phyloP scores from a whole-genome alignment of 805 yeast species.

The Geotrichum ghanense region DNA sequence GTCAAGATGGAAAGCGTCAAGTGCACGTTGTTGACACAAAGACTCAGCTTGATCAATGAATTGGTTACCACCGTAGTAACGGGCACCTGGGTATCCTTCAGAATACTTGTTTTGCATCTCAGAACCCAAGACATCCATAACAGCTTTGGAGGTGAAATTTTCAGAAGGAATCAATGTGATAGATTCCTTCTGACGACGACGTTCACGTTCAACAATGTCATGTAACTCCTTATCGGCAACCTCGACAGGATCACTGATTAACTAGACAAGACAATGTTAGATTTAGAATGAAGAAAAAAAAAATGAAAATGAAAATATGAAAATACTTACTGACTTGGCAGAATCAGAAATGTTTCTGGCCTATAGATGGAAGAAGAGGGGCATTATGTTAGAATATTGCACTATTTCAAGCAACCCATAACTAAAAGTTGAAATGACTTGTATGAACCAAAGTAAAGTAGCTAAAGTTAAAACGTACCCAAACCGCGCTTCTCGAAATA shows the following conservation, averaged over 20 bases:
- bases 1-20: slow-evolving; percentile 66
- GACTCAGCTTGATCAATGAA: slow-evolving; percentile 85
- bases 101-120: slow-evolving; percentile 97
- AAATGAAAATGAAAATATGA: too few relatives aligned
- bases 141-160: slow-evolving; percentile 91
- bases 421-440: too few relatives aligned
- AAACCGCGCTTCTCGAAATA: neutral
- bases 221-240: slow-evolving; percentile 72
- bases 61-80: slow-evolving; percentile 97
- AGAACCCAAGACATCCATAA: slow-evolving; percentile 87
- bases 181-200: slow-evolving; percentile 79
- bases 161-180: slow-evolving; percentile 91
- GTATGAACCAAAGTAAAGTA: too few relatives aligned
- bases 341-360: neutral
- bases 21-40: slow-evolving; percentile 84
- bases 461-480: neutral
- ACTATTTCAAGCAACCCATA: neutral
- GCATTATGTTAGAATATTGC: neutral
- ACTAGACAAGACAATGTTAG: neutral
- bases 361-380: too few relatives aligned
- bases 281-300: neutral
- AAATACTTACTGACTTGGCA: neutral
- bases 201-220: slow-evolving; percentile 64
- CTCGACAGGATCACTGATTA: slow-evolving; percentile 13
- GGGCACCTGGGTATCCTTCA: slow-evolving; percentile 96